A percentile compares a stretch with the other conserved stretches of the same genome.
Evolutionary conservation across 768 basidiomycete genomes (phyloP).

Genomic region (Steccherinum ochraceum): DNA sequence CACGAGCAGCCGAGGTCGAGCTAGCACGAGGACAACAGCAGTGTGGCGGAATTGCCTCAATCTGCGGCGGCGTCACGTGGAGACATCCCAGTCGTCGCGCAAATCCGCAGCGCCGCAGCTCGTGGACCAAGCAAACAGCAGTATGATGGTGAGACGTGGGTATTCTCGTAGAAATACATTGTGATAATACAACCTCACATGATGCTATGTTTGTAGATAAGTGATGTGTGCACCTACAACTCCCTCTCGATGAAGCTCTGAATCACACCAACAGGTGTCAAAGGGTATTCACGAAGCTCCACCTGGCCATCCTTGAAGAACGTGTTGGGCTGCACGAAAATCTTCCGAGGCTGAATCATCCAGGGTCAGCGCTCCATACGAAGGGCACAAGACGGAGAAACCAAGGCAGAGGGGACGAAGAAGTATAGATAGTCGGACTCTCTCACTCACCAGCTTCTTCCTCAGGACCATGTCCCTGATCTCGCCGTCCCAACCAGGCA

Average conservation of each 20-base stretch:
- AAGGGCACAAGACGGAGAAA: background rate
- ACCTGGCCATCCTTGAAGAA: conserved; percentile 61
- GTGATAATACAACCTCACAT: too few relatives aligned
- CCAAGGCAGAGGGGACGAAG: background rate
- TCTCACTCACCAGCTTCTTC: conserved; percentile 65
- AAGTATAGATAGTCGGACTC: background rate
- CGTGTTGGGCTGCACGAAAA: conserved; percentile 83
- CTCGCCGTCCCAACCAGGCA: conserved; percentile 65
- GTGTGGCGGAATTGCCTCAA: background rate
- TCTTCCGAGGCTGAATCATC: conserved; percentile 61
- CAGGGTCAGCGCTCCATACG: background rate
- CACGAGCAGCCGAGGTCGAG: too few relatives aligned
- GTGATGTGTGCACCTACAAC: conserved; percentile 10
- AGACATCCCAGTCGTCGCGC: too few relatives aligned
- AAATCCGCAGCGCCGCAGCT: too few relatives aligned
- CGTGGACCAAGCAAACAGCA: background rate
- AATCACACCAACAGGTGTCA: conserved; percentile 68
- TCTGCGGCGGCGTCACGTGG: too few relatives aligned
- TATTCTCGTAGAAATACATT: too few relatives aligned
- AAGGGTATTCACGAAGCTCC: conserved; percentile 71
- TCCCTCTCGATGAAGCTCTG: conserved; percentile 74
- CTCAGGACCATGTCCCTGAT: conserved; percentile 70
- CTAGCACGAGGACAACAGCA: too few relatives aligned
- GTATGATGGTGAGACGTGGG: too few relatives aligned
- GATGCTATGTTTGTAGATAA: too few relatives aligned